phyloP scores from a whole-genome alignment of 176 grass and related monocot species.

The Ensete ventricosum region DNA sequence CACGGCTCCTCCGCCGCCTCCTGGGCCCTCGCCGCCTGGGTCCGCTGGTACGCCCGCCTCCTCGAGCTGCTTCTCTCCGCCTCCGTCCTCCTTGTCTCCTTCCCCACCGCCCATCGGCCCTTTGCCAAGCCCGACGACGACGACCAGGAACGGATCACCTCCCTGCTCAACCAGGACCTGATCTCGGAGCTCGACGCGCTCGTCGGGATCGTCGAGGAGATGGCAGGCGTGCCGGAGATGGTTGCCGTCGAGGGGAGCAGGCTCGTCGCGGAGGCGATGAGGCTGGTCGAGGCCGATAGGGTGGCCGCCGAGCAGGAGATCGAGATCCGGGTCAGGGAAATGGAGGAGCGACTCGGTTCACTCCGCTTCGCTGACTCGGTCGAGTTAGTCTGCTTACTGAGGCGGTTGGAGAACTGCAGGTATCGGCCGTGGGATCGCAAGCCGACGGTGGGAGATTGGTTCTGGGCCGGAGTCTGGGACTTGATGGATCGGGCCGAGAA shows the following conservation, averaged over 20 bases:
- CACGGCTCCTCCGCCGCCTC: constrained; percentile 28
- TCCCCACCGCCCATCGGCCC: neutral
- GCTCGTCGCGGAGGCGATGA: constrained; percentile 42
- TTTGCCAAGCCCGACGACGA: neutral
- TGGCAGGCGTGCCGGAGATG: constrained; percentile 30
- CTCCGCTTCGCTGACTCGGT: constrained; percentile 54
- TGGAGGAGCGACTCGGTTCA: constrained; percentile 45
- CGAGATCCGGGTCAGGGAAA: constrained; percentile 37
- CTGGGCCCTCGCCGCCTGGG: constrained; percentile 54
- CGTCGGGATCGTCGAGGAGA: constrained; percentile 37
- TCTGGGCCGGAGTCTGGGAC: constrained; percentile 22
- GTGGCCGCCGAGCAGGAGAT: constrained; percentile 37
- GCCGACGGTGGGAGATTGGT: constrained; percentile 46
- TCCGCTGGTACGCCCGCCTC: constrained; percentile 63
- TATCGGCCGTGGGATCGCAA: constrained; percentile 40
- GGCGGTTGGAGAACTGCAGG: constrained; percentile 31
- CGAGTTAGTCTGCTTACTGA: constrained; percentile 57
- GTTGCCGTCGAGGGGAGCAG: constrained; percentile 24
- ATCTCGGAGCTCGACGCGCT: constrained; percentile 45
- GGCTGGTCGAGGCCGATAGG: constrained; percentile 55
- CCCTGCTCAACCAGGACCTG: constrained; percentile 22
- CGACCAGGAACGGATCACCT: neutral
- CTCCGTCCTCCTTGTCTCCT: neutral
- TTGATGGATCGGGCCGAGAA: constrained; percentile 37
- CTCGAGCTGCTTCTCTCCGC: constrained; percentile 65